These are phyloP conservation scores for Pichia sp. DNA, from an alignment of 1,139 yeast species.

Conservation along the genomic window DNA sequence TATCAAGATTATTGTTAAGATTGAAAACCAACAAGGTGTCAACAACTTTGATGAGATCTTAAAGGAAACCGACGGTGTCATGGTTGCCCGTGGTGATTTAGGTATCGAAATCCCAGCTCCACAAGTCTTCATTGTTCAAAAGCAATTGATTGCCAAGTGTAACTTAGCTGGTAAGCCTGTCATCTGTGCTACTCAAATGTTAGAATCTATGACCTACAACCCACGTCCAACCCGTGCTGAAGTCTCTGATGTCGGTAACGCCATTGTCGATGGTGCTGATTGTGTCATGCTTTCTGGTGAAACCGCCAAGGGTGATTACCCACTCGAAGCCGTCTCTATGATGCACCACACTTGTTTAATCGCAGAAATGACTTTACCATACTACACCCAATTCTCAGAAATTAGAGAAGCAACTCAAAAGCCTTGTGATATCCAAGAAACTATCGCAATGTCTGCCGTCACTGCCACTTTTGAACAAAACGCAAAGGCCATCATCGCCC, in stretches of 20 bases:
- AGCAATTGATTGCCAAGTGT: constrained; percentile 98
- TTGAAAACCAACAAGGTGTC: constrained; percentile 99
- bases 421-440: constrained; percentile 94
- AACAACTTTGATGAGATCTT: constrained; percentile 98
- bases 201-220: constrained; percentile 99
- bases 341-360: constrained; percentile 97
- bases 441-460: constrained; percentile 97
- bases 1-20: constrained; percentile 94
- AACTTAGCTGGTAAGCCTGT: constrained; percentile 99
- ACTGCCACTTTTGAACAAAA: constrained; percentile 94
- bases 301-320: constrained; percentile 99
- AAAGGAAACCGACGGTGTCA: constrained; percentile 95
- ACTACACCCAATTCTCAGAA: constrained; percentile 81
- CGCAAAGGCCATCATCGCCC: constrained; percentile 95
- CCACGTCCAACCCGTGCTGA: constrained; percentile 99
- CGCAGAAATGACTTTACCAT: constrained; percentile 97
- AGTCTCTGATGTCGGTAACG: constrained; percentile 99
- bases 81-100: constrained; percentile 99
- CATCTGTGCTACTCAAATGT: constrained; percentile 99
- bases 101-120: constrained; percentile 99
- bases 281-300: constrained; percentile 99
- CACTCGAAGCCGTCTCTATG: constrained; percentile 95
- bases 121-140: constrained; percentile 97
- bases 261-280: constrained; percentile 99
- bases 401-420: constrained; percentile 79